Evolutionary conservation across 805 yeast species (phyloP), one percentile per base, ranked within the genome.

Genomic region (Candida vaughaniae): DNA sequence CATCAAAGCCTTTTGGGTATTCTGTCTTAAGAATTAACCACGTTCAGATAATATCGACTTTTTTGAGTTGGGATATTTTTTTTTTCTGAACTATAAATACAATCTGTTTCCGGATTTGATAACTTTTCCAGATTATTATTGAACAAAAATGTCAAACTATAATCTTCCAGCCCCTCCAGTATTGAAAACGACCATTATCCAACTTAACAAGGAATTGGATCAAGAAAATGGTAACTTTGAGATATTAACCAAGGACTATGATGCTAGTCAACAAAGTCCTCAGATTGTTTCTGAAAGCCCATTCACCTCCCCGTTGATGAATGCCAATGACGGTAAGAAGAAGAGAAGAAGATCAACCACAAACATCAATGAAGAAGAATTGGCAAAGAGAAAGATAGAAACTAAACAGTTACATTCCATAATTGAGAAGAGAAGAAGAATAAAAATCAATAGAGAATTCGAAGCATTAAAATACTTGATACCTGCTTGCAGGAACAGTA

Each of bases 401-500:
- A 68, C 72, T 1, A 68, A 66, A 41, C 73, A 67, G 47, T 55
- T 66, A 26, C 95, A 86, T 56, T 80, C 89, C 2, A 80, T 83
- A 27, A 86, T 86, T 41, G 95, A 86, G 57, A 82, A 86, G 51
- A 75, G 85, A 49, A 70, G 95, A 47, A 65, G 95, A 42, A 75
- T 82, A 35, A 83, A 84, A 53, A 83, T 86, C 69, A 86, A 86
- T 57, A 66, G 89, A 36, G 93, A 86, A 58, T 86, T 85, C 53
- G 93, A 85, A 54, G 87, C 90, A 1, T 70, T 86, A 46, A 83
- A 85, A 54, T 79, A 73, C 50, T 59, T 86, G 35, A 80, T 86
- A 12, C 95, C 95, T 1, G 89, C 91, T 9, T 85, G 95, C 55
- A 66, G 89, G 33, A 36, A 18, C 19, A 66, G 71, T 22, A 69